A percentile compares a stretch with the other conserved stretches of the same genome.
Evolutionary conservation across 2,329 filamentous ascomycete genomes (phyloP).

Genomic region (Venturia aucupariae): DNA sequence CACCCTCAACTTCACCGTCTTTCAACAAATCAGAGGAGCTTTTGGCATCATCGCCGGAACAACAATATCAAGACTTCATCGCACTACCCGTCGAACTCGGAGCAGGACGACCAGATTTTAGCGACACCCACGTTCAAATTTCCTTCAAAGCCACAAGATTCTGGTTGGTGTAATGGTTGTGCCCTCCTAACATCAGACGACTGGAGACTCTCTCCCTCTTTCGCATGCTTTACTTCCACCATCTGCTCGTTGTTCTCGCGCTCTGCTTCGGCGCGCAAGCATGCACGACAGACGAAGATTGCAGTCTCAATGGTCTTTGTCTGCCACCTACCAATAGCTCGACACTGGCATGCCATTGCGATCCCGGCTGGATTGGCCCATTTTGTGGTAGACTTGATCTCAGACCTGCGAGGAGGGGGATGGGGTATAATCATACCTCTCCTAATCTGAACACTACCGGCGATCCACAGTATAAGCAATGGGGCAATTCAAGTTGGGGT

Average conservation of each 20-base stretch:
- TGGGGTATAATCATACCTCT: not conserved
- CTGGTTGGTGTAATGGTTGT: too few relatives aligned
- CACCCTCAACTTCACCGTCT: not conserved
- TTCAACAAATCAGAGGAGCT: not conserved
- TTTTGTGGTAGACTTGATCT: not conserved
- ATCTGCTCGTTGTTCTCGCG: too few relatives aligned
- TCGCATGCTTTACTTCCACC: too few relatives aligned
- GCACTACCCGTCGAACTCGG: too few relatives aligned
- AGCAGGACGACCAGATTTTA: too few relatives aligned
- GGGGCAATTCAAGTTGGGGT: not conserved
- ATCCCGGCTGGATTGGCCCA: not conserved
- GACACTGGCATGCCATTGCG: not conserved
- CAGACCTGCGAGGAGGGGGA: not conserved
- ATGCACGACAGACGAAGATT: not conserved
- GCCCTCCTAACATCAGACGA: too few relatives aligned
- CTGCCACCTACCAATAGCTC: not conserved
- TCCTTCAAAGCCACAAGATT: too few relatives aligned
- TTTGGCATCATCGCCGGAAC: too few relatives aligned
- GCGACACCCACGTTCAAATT: too few relatives aligned
- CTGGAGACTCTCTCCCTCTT: too few relatives aligned
- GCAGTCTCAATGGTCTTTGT: not conserved
- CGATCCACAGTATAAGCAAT: not conserved
- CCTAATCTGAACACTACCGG: not conserved
- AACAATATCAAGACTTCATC: too few relatives aligned
- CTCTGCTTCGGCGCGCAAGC: not conserved